Percentiles rank a stretch among this genome's conserved stretches.
These are phyloP conservation scores for Aspergillus sparsus DNA, from an alignment of 495 filamentous ascomycete species.

Conservation along the genomic window DNA sequence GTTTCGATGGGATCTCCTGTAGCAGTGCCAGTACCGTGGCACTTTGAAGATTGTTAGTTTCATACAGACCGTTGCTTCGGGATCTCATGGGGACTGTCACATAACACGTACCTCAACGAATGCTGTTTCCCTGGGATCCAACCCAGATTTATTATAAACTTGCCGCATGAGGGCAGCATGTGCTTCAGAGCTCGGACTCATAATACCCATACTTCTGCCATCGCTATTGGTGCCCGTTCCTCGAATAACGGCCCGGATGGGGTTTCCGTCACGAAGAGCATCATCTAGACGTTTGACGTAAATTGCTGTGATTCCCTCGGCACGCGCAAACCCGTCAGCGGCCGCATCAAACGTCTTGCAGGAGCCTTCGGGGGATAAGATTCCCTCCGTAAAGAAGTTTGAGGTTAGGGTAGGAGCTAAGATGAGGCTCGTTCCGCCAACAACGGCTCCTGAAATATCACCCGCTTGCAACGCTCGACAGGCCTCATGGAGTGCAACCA, in stretches of 20 bases:
- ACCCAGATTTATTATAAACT: neutral
- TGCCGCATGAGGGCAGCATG: slow-evolving; percentile 20
- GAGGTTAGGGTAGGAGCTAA: slow-evolving; percentile 34
- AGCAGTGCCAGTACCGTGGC: slow-evolving; percentile 43
- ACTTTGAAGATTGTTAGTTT: neutral
- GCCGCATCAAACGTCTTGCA: slow-evolving; percentile 61
- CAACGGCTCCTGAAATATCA: slow-evolving; percentile 41
- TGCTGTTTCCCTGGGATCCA: slow-evolving; percentile 3
- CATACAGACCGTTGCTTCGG: no score
- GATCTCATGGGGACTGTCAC: no score
- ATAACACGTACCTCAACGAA: slow-evolving; percentile 25
- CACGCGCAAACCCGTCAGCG: slow-evolving; percentile 67
- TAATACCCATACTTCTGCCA: slow-evolving; percentile 25
- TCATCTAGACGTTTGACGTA: slow-evolving; percentile 36
- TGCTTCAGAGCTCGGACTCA: slow-evolving; percentile 7
- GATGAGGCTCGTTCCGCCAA: slow-evolving; percentile 46
- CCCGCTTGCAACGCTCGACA: slow-evolving; percentile 32
- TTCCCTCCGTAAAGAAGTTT: slow-evolving; percentile 29
- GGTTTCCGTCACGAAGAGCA: slow-evolving; percentile 40
- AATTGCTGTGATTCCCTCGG: slow-evolving; percentile 49
- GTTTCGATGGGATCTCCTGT: slow-evolving; percentile 44
- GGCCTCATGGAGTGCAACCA: slow-evolving; percentile 36
- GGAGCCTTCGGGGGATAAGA: slow-evolving; percentile 27
- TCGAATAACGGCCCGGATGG: slow-evolving; percentile 46
- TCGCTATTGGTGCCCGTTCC: slow-evolving; percentile 37